Evolutionary conservation across 768 basidiomycete species (phyloP), one percentile per base, ranked within the genome.

Genomic region (Pleurotus tuber-regium): DNA sequence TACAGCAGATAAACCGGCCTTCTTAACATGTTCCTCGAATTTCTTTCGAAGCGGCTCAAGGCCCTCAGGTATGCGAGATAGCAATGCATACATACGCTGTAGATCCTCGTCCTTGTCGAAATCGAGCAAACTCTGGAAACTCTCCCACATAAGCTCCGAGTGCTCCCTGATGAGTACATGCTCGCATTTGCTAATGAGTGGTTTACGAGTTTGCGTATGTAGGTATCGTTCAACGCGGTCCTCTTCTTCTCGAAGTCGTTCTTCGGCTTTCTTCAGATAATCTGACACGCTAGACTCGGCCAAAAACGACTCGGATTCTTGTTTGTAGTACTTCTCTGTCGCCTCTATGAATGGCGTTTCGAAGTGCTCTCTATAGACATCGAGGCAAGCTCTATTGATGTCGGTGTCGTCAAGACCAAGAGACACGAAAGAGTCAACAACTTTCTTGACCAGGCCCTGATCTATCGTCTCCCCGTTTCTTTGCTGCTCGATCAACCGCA

Each of bases 11-110:
- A 91, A 66, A 24, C 96, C 96, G 11, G 90, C 83, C 61, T 84
- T 82, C 79, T 96, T 97, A 64, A 98, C 96, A 66, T 97, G 94
- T 58, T 89, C 87, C 70, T 95, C 95, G 63, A 98, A 99, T 62
- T 83, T 87, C 76, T 89, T 89, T 61, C 92, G 81, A 49, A 98
- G 70, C 0, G 93, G 94, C 59, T 96, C 92, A 52, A 98, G 74
- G 4, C 95, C 96, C 59, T 92, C 86, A 14, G 84, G 83, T 54
- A 98, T 95, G 28, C 95, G 87, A 10, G 89, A 86, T 19, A 98
- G 76, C n/a, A 98, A 75, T 7, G 86, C 77, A 70, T 97, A 98
- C 92, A 98, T 97, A 36, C 95, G 81, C 59, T 92, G 92, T 36
- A 99, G 75, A 62, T 98, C 96, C 67, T 94, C 90, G 52, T 93